Evolutionary conservation across 257 asterid species (phyloP).

Genomic region (Phtheirospermum japonicum): DNA sequence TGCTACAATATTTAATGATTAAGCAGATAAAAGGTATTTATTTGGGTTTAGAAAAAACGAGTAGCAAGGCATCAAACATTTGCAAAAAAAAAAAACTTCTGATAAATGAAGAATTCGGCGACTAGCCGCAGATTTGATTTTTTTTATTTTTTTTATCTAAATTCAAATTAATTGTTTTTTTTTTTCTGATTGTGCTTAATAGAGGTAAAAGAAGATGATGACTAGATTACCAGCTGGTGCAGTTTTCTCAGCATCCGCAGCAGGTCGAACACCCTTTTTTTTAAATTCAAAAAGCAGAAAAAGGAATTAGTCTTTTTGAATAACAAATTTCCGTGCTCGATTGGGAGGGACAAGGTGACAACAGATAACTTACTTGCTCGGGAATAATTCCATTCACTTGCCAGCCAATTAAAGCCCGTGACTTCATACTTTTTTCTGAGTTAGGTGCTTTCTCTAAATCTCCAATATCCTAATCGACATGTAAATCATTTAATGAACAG

Average conservation of each 20-base stretch:
- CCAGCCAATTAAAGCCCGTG: slow-evolving; percentile 65
- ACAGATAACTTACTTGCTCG: slow-evolving; percentile 57
- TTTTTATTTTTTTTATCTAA: no score
- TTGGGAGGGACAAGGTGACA: not conserved
- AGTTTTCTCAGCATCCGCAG: slow-evolving; percentile 60
- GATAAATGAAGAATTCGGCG: no score
- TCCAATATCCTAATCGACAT: slow-evolving; percentile 50
- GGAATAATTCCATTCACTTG: slow-evolving; percentile 78
- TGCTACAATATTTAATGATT: slow-evolving; percentile 6
- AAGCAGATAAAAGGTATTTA: slow-evolving; percentile 19
- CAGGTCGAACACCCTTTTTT: slow-evolving; percentile 58
- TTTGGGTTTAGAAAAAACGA: not conserved
- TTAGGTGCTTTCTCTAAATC: slow-evolving; percentile 62
- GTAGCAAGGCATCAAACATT: no score
- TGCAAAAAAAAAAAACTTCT: no score
- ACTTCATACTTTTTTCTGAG: slow-evolving; percentile 56
- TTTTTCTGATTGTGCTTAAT: no score
- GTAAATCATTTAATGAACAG: slow-evolving; percentile 19
- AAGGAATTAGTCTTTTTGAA: slow-evolving; percentile 17
- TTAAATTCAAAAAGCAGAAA: slow-evolving; percentile 30
- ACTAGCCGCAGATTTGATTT: no score
- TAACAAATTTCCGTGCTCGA: slow-evolving; percentile 2
- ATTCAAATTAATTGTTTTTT: no score
- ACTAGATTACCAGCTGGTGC: slow-evolving; percentile 51
- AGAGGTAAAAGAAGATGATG: not conserved